Conservation (phyloP, 73 alveolate genomes). For the Tetrahymena elliotti region DNA sequence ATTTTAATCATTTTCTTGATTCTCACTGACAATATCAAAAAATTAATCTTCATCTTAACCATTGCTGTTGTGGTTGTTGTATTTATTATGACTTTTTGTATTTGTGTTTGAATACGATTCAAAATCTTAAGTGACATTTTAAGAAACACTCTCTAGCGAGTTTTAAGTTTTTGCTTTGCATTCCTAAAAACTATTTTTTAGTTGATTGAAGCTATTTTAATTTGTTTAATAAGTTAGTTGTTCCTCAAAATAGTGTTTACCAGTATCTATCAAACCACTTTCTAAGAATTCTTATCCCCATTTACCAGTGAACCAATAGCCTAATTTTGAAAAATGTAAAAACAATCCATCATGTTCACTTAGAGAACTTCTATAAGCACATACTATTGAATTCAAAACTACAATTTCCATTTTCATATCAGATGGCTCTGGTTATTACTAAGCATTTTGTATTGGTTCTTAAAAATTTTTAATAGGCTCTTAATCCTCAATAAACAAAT, state of each 20-base stretch:
- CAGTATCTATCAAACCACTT: not conserved
- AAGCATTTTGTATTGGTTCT: not conserved
- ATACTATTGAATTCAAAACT: not conserved
- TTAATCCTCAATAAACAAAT: not conserved
- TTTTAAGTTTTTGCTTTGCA: not conserved
- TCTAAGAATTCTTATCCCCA: not conserved
- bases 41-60: not conserved
- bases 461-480: not conserved
- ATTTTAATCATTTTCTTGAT: not conserved
- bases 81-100: not conserved
- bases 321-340: not conserved
- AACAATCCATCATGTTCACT: not conserved
- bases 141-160: not conserved
- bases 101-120: not conserved
- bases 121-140: not conserved
- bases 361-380: not conserved
- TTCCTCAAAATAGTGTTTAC: not conserved
- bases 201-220: not conserved
- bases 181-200: not conserved
- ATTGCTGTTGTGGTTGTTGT: not conserved
- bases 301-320: not conserved
- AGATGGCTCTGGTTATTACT: not conserved
- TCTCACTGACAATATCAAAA: not conserved
- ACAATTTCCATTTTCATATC: not conserved
- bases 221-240: not conserved